Evolutionary conservation across 2,329 filamentous ascomycete genomes (phyloP).

Genomic region (Cryoendolithus antarcticus): DNA sequence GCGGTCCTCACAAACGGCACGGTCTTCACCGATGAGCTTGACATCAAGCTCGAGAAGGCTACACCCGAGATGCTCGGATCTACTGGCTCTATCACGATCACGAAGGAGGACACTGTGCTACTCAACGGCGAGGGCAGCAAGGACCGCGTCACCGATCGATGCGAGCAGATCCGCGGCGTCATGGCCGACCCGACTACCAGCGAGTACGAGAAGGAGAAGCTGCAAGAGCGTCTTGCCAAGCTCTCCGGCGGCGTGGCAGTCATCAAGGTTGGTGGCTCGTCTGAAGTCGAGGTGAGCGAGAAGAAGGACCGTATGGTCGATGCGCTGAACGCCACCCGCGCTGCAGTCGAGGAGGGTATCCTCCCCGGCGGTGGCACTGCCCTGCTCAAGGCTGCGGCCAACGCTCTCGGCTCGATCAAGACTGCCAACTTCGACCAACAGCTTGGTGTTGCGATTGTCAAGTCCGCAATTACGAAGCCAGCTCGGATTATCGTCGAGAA

Average conservation of each 20-base stretch:
- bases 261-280: slow-evolving; percentile 96
- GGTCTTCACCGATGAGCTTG: slow-evolving; percentile 96
- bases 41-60: slow-evolving; percentile 98
- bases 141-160: slow-evolving; percentile 84
- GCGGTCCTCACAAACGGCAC: slow-evolving; percentile 91
- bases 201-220: slow-evolving; percentile 99
- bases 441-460: slow-evolving; percentile 93
- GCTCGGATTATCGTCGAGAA: slow-evolving; percentile 96
- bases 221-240: slow-evolving; percentile 98
- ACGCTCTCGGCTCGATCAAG: slow-evolving; percentile 75
- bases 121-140: slow-evolving; percentile 95
- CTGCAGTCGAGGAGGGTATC: slow-evolving; percentile 97
- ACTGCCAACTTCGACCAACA: slow-evolving; percentile 96
- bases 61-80: slow-evolving; percentile 92
- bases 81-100: slow-evolving; percentile 97
- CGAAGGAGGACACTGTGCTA: slow-evolving; percentile 98
- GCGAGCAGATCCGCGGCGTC: slow-evolving; percentile 97
- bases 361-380: slow-evolving; percentile 96
- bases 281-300: slow-evolving; percentile 97
- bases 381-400: slow-evolving; percentile 89
- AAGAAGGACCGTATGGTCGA: slow-evolving; percentile 99
- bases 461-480: slow-evolving; percentile 93
- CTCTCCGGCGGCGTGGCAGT: slow-evolving; percentile 97
- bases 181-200: slow-evolving; percentile 88
- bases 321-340: slow-evolving; percentile 92